These are phyloP conservation scores for Globisporangium okanoganense DNA, from an alignment of 352 stramenopile genomes.

Conservation along the genomic window DNA sequence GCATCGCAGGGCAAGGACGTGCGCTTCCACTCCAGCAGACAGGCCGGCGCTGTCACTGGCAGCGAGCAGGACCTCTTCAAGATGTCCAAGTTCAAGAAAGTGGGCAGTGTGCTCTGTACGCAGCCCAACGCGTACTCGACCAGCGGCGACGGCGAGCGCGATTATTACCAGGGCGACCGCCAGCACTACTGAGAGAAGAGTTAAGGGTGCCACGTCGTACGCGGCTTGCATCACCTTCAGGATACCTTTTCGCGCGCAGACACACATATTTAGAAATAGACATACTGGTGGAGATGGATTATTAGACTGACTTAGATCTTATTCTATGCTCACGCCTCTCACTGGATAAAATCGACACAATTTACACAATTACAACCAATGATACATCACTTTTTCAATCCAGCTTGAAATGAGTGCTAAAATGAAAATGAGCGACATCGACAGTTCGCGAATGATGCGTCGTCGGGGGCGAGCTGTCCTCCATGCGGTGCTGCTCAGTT, in stretches of 20 bases:
- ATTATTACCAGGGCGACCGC: conserved; percentile 13
- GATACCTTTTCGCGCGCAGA: neutral
- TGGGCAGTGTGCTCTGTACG: conserved; percentile 60
- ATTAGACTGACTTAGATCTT: neutral
- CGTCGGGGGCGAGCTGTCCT: neutral
- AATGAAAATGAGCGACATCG: neutral
- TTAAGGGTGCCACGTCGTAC: neutral
- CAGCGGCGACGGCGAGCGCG: neutral
- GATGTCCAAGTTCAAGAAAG: conserved; percentile 86
- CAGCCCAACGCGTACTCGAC: conserved; percentile 36
- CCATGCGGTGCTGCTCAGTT: neutral
- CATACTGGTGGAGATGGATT: neutral
- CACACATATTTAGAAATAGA: neutral
- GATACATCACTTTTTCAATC: too few species aligned
- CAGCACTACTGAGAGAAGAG: conserved; percentile 1
- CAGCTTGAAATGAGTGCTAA: too few species aligned
- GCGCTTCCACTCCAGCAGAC: conserved; percentile 32
- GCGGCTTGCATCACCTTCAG: neutral
- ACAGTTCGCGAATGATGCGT: conserved; percentile 1
- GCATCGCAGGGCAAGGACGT: conserved; percentile 66
- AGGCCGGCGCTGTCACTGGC: conserved; percentile 27
- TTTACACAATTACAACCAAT: neutral
- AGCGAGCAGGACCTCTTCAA: conserved; percentile 48
- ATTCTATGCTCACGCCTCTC: neutral
- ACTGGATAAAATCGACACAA: neutral